Evolutionary conservation across 768 basidiomycete species (phyloP).

Genomic region (Coprinellus micaceus): DNA sequence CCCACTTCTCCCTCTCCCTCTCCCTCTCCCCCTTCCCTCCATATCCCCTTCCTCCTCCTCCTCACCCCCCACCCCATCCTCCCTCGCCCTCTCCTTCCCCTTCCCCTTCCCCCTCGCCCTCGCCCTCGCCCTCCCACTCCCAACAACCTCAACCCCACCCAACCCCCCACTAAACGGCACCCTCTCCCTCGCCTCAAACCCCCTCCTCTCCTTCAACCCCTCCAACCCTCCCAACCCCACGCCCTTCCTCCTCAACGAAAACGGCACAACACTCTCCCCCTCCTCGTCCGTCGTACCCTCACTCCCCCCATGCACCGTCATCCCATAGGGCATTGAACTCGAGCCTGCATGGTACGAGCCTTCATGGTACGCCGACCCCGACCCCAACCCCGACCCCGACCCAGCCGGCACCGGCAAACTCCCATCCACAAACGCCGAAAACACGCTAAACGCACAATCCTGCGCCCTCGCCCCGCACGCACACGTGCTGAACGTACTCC

Average conservation of each 20-base stretch:
- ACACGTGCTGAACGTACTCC: slow-evolving; percentile 70
- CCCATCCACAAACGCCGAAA: slow-evolving; percentile 56
- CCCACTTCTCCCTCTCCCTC: slow-evolving; percentile 18
- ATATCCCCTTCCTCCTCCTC: not conserved
- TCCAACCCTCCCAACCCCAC: not conserved
- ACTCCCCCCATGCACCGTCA: not conserved
- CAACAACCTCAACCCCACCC: too few relatives aligned
- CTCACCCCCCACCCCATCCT: not conserved
- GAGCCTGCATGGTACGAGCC: too few relatives aligned
- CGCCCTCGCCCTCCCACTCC: too few relatives aligned
- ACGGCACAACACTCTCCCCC: not conserved
- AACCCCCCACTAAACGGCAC: too few relatives aligned
- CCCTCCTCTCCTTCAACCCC: slow-evolving; percentile 1
- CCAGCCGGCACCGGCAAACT: not conserved
- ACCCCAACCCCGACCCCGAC: not conserved
- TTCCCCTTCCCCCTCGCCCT: not conserved
- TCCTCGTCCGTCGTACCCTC: slow-evolving; percentile 6
- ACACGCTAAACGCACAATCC: slow-evolving; percentile 62
- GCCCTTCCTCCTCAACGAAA: not conserved
- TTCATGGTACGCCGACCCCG: too few relatives aligned
- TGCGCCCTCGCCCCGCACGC: slow-evolving; percentile 63
- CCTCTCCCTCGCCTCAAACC: not conserved
- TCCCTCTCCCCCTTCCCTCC: not conserved
- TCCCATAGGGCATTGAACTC: too few relatives aligned
- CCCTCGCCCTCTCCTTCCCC: not conserved